Conservation (phyloP, 768 basidiomycete genomes). For the Tylopilus intermedius region DNA sequence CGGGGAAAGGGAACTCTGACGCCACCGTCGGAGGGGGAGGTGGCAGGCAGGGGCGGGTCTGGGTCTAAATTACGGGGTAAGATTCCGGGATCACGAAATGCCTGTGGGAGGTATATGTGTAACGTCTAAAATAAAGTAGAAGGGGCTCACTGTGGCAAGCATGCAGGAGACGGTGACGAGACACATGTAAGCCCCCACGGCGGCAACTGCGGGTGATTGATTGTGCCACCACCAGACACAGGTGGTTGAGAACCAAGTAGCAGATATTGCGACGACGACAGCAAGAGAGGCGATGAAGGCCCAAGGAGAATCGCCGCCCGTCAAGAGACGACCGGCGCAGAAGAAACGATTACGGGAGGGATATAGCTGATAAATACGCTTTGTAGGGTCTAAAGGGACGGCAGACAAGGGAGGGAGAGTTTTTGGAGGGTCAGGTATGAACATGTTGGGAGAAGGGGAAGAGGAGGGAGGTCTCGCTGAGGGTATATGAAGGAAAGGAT, state of each 20-base stretch:
- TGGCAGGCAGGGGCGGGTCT: conserved; percentile 70
- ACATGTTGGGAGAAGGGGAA: conserved; percentile 27
- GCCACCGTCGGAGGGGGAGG: conserved; percentile 59
- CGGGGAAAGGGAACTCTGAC: conserved; percentile 66
- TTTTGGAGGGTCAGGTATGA: conserved; percentile 29
- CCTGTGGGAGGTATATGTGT: conserved; percentile 35
- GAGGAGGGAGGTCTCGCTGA: conserved; percentile 20
- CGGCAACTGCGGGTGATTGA: conserved; percentile 65
- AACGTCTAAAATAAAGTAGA: background rate
- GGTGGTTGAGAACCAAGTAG: conserved; percentile 84
- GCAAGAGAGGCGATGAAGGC: conserved; percentile 68
- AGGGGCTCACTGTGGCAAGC: conserved; percentile 61
- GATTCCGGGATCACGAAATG: conserved; percentile 82
- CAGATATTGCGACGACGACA: conserved; percentile 63
- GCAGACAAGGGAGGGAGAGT: conserved; percentile 32
- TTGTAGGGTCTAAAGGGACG: conserved; percentile 28
- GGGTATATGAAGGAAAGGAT: conserved; percentile 25
- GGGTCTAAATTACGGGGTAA: conserved; percentile 83
- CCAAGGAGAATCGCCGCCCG: conserved; percentile 81
- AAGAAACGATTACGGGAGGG: conserved; percentile 77
- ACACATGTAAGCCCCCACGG: conserved; percentile 57
- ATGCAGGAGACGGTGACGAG: conserved; percentile 70
- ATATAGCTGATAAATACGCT: conserved; percentile 59
- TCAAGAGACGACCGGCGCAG: conserved; percentile 64
- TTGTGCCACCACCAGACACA: conserved; percentile 87